Evolutionary conservation across 2,329 filamentous ascomycete genomes (phyloP), one percentile per base, ranked within the genome.

Genomic region (Trichophyton equinum): DNA sequence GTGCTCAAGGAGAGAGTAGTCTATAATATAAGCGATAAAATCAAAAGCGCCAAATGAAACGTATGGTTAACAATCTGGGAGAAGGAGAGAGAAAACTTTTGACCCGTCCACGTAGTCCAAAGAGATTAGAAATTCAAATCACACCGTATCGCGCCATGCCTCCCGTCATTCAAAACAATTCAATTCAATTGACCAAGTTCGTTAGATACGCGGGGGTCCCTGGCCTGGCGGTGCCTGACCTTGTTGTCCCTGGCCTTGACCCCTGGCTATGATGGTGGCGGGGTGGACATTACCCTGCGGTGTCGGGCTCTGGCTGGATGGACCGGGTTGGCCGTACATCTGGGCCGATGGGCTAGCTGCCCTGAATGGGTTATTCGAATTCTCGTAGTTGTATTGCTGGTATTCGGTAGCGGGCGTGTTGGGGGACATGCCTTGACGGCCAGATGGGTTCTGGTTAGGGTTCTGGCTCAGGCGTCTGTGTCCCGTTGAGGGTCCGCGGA

Each of bases 401-500:
- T 30, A 33, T 40, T 57, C 62, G 25, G 20, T 56, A 38, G 30
- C 60, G 7, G 62, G 62, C 8, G 62, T 63, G 33, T 63, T 63
- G 9, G 62, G 57, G 4, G 62, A 63, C 18, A 49, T 13, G 18
- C n/a, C 46, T 20, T 11, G 8, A 49, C 18, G 46, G 8, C 46
- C 18, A 22, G 27, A 30, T 30, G 27, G 27, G 27, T 30, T 30
- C 38, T 42, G 33, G 22, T 57, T 44, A 11, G 46, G 49, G 11
- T 53, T 40, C 38, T 59, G 36, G 33, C 42, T 51, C 7, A 22
- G 42, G 30, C 42, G 36, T 44, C 75, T 73, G 51, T 73, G 72
- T 33, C 75, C 74, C 3, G 71, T 74, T 2, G 74, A 77, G 1
- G 72, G 69, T n/a, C 70, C 71, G 4, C 74, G 74, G 11, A 67